These are phyloP conservation scores for Aquilaria yunnanensis DNA, from an alignment of 345 rosid genomes.

Conservation along the genomic window DNA sequence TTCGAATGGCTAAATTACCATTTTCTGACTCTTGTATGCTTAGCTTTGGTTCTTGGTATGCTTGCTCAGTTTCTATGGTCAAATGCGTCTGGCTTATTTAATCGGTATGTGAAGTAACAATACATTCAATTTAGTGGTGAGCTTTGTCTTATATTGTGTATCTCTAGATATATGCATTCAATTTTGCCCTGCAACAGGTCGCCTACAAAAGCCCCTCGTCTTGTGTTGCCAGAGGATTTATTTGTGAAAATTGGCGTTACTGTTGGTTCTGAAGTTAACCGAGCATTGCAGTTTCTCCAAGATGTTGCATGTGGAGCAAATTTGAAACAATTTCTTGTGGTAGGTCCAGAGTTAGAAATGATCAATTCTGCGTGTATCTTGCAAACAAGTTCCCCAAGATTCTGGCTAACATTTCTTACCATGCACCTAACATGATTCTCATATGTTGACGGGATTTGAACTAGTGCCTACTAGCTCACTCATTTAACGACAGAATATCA, in stretches of 20 bases:
- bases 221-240: conserved; percentile 66
- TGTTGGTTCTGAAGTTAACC: conserved; percentile 61
- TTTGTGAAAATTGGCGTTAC: conserved; percentile 62
- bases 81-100: conserved; percentile 64
- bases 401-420: not conserved
- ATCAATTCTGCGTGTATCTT: not conserved
- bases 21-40: conserved; percentile 60
- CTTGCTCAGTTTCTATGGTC: conserved; percentile 78
- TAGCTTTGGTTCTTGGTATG: conserved; percentile 73
- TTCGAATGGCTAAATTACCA: conserved; percentile 93
- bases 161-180: not conserved
- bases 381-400: no score
- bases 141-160: no score
- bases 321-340: conserved; percentile 75
- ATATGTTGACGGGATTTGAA: not conserved
- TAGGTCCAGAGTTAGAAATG: conserved; percentile 19
- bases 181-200: conserved; percentile 39
- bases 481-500: no score
- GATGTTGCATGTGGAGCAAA: conserved; percentile 68
- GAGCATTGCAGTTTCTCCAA: conserved; percentile 61
- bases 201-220: conserved; percentile 62
- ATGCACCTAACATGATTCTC: not conserved
- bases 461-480: no score
- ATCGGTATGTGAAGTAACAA: conserved; percentile 33
- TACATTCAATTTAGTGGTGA: no score